Base-by-base conservation (phyloP, 2,329 filamentous ascomycete genomes). In the Aureobasidium musti region DNA sequence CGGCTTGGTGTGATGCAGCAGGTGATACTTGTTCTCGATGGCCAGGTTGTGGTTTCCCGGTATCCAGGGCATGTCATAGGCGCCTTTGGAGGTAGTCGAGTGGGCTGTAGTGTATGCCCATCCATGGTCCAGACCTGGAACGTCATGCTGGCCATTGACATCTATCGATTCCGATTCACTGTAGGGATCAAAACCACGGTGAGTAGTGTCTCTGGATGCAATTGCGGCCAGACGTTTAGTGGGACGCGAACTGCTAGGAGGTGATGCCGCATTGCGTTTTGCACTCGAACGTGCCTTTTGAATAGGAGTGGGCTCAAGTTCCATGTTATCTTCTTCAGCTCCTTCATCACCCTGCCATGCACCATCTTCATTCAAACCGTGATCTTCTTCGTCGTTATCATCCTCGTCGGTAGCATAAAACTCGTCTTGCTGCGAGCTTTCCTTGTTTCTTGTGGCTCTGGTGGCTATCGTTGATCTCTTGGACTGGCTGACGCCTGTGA, bases 1-100 rank as follows among this genome's bases (percentile, higher is more conserved):
- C 5, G 56, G 56, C 7, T 33, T 45, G 8, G 17, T 23, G 3
- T 45, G 14, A 6, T 33, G 8, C 14, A 21, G 5, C 5, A 37
- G 37, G 4, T 7, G 33, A 8, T 39, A 45, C 33, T 1, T 45
- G 21, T 21, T 21, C n/a, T n/a, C 56, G 26, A 5, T 45, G 5
- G 37, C 10, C 17, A 47, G 45, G 23, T n/a, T 41, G 35, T 35
- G 19, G 23, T 14, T 41, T 37, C 88, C 85, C 85, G 82, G 86
- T 71, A 69, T 84, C 30, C 13, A 54, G 6, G 50, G 50, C 30
- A 35, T 21, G 30, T 37, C 35, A n/a, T 37, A 23, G 7, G 26
- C 23, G 7, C 13, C 49, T 30, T 8, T 17, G 8, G 49, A n/a
- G 26, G 28, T n/a, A 4, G 26, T 30, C 6, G 30, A 54, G 13